Conservation (phyloP, 2,329 filamentous ascomycete species). For the Aspergillus candidus region DNA sequence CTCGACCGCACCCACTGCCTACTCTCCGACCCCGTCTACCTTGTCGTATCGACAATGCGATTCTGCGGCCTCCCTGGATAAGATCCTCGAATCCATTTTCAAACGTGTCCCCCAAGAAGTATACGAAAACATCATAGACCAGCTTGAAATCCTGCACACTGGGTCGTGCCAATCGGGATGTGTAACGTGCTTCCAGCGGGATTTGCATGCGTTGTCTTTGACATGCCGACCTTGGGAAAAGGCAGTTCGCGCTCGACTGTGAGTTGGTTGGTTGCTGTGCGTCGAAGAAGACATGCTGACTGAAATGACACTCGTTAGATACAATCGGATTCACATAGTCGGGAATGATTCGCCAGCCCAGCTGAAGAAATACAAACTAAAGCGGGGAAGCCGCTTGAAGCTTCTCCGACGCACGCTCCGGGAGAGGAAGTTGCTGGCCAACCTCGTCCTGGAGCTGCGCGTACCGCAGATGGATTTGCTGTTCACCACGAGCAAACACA, state of each 20-base stretch:
- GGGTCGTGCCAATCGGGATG: conserved; percentile 39
- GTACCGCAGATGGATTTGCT: conserved; percentile 45
- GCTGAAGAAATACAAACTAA: conserved; percentile 44
- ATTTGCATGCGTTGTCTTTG: conserved; percentile 49
- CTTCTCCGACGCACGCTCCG: conserved; percentile 50
- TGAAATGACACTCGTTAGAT: conserved; percentile 29
- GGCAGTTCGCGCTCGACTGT: conserved; percentile 47
- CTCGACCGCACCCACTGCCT: conserved; percentile 34
- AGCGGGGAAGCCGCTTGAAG: conserved; percentile 47
- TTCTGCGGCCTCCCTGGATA: conserved; percentile 31
- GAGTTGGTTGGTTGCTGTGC: conserved; percentile 20
- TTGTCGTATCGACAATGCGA: conserved; percentile 34
- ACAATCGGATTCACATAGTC: conserved; percentile 45
- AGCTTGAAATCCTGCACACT: conserved; percentile 44
- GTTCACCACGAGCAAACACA: conserved; percentile 35
- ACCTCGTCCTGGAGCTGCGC: conserved; percentile 49
- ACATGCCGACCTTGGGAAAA: conserved; percentile 54
- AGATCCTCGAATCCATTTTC: conserved; percentile 31
- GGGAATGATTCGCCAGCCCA: conserved; percentile 43
- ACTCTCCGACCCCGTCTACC: conserved; percentile 33
- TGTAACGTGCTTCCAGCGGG: conserved; percentile 49
- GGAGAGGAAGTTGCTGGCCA: conserved; percentile 46
- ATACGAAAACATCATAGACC: conserved; percentile 49
- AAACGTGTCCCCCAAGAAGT: conserved; percentile 48
- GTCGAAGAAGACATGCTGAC: conserved; percentile 10